These are phyloP conservation scores for Penicillium fimorum DNA, from an alignment of 495 filamentous ascomycete species.

Conservation along the genomic window DNA sequence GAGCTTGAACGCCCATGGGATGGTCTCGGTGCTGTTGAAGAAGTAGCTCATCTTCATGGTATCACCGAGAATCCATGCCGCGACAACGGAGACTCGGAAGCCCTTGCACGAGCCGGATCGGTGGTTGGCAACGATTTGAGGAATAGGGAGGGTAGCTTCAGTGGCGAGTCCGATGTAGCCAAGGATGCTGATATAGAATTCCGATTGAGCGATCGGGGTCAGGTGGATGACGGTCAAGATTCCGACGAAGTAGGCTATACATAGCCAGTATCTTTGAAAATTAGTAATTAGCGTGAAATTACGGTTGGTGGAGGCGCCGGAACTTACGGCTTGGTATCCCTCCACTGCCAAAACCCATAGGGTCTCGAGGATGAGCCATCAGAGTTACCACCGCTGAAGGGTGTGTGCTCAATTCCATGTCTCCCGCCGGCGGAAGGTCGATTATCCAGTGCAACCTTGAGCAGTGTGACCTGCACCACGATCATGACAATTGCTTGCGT, in stretches of 20 bases:
- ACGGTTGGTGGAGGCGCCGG: neutral
- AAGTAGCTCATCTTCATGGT: slow-evolving; percentile 96
- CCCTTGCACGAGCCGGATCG: slow-evolving; percentile 79
- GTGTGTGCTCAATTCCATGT: slow-evolving; percentile 50
- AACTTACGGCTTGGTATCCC: slow-evolving; percentile 69
- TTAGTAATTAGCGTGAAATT: slow-evolving; percentile 3
- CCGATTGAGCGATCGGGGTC: slow-evolving; percentile 58
- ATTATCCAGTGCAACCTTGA: slow-evolving; percentile 88
- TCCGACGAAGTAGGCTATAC: slow-evolving; percentile 69
- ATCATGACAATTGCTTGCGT: slow-evolving; percentile 88
- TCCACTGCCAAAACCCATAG: slow-evolving; percentile 96
- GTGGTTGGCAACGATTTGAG: slow-evolving; percentile 82
- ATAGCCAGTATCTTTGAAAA: slow-evolving; percentile 76
- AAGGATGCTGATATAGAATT: slow-evolving; percentile 66
- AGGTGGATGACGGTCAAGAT: slow-evolving; percentile 68
- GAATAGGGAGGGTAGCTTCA: slow-evolving; percentile 86
- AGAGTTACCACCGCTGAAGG: slow-evolving; percentile 35
- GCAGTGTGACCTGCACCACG: slow-evolving; percentile 71
- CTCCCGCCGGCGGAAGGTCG: slow-evolving; percentile 64
- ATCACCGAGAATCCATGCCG: slow-evolving; percentile 87
- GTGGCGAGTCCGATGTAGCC: slow-evolving; percentile 84
- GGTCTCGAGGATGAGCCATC: slow-evolving; percentile 53
- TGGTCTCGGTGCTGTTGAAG: slow-evolving; percentile 64
- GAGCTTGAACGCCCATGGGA: slow-evolving; percentile 85
- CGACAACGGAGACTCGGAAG: slow-evolving; percentile 82